Percentiles rank a stretch among this genome's conserved stretches.
phyloP scores from a whole-genome alignment of 331 rosid genomes.

The Phaseolus coccineus region DNA sequence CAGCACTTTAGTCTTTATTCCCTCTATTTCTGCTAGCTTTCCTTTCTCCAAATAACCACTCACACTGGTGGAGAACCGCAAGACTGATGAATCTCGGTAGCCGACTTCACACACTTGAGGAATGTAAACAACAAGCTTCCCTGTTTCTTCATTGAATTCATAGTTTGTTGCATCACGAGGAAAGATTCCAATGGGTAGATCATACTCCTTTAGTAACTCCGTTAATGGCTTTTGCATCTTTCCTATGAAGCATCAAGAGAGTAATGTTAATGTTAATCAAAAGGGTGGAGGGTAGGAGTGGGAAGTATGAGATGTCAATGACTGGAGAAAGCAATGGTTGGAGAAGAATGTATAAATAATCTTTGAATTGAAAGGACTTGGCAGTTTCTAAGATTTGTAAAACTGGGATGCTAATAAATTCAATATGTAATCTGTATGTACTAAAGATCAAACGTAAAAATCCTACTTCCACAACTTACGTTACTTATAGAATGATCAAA shows the following conservation, averaged over 20 bases:
- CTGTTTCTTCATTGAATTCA: conserved; percentile 82
- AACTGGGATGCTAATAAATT: background rate
- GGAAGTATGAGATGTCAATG: background rate
- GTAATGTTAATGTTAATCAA: background rate
- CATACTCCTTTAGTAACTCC: conserved; percentile 84
- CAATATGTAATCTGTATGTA: background rate
- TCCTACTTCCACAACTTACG: background rate
- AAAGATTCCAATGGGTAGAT: conserved; percentile 81
- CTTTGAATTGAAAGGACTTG: background rate
- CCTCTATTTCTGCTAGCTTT: conserved; percentile 84
- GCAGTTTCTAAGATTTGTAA: background rate
- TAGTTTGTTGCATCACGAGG: conserved; percentile 97
- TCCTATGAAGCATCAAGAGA: conserved; percentile 54
- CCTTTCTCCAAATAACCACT: conserved; percentile 92
- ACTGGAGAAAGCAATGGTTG: background rate
- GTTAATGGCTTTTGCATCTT: conserved; percentile 91
- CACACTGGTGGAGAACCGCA: conserved; percentile 80
- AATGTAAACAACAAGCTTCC: conserved; percentile 77
- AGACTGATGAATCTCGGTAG: conserved; percentile 81
- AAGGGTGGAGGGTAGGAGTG: background rate
- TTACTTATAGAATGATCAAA: conserved; percentile 10
- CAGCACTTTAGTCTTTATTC: conserved; percentile 92
- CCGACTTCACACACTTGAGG: conserved; percentile 86
- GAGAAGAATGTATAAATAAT: conserved; percentile 20
- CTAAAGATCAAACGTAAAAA: conserved; percentile 9